phyloP scores from a whole-genome alignment of 140 eudicot species.

The Anethum foeniculum region DNA sequence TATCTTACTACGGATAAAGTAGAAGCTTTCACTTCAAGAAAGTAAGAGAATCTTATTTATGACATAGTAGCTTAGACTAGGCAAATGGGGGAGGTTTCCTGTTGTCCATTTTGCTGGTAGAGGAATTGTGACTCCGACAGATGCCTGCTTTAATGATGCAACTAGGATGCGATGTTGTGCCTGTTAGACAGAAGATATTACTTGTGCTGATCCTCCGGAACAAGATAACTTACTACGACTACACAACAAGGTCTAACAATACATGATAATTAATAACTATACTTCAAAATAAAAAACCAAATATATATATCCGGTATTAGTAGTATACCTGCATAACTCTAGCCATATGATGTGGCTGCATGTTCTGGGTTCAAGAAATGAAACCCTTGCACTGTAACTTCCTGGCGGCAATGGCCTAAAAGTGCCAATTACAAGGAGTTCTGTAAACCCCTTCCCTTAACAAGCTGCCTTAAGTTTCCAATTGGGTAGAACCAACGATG shows the following conservation, averaged over 20 bases:
- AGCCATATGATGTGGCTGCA: conserved; percentile 64
- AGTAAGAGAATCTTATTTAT: conserved; percentile 44
- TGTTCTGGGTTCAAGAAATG: conserved; percentile 66
- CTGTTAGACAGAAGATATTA: conserved; percentile 53
- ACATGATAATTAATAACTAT: not conserved
- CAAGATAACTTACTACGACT: not conserved
- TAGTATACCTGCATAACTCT: conserved; percentile 78
- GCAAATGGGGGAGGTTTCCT: conserved; percentile 70
- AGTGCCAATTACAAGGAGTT: conserved; percentile 80
- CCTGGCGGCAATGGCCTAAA: conserved; percentile 84
- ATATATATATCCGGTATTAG: not conserved
- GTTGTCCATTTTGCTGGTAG: conserved; percentile 84
- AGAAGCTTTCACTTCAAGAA: conserved; percentile 59
- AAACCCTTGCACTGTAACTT: conserved; percentile 81
- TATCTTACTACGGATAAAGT: conserved; percentile 66
- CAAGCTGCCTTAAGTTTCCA: conserved; percentile 68
- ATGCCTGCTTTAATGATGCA: conserved; percentile 86
- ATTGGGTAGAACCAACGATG: conserved; percentile 48
- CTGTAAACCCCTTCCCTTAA: conserved; percentile 73
- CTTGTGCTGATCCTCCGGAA: conserved; percentile 23
- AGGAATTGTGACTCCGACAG: conserved; percentile 72
- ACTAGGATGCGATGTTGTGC: conserved; percentile 73
- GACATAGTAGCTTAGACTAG: conserved; percentile 65
- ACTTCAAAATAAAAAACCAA: not conserved
- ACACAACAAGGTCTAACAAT: not conserved